Conservation (phyloP, 2,329 filamentous ascomycete species). For the Epichloe uncinata region DNA sequence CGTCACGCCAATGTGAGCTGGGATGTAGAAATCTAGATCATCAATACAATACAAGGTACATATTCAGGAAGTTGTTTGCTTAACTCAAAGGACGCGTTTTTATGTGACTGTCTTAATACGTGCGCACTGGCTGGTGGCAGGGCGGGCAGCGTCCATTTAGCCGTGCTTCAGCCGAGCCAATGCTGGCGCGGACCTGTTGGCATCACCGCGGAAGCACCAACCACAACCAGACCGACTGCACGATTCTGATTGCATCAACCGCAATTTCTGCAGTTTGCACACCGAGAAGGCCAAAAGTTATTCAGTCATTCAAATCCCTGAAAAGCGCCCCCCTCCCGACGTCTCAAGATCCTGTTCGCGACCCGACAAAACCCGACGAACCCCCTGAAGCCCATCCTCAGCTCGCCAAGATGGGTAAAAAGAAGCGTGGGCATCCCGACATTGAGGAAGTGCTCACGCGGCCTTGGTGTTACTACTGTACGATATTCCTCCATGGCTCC, state of each 20-base stretch:
- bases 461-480: slow-evolving; percentile 97
- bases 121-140: background rate
- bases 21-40: no score
- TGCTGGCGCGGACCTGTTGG: background rate
- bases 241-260: background rate
- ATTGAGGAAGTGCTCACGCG: slow-evolving; percentile 78
- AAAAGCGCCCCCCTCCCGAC: no score
- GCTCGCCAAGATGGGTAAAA: slow-evolving; percentile 57
- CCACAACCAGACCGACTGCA: background rate
- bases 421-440: slow-evolving; percentile 75
- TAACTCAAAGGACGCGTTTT: no score
- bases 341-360: background rate
- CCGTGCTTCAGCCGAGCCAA: slow-evolving; percentile 13
- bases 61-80: no score
- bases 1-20: no score
- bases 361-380: background rate
- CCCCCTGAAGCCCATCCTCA: background rate
- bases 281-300: background rate
- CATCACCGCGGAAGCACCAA: background rate
- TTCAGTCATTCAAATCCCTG: background rate
- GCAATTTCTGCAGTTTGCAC: background rate
- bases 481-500: slow-evolving; percentile 5
- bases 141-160: slow-evolving; percentile 4
- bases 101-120: no score
- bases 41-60: no score